phyloP scores from a whole-genome alignment of 2,329 filamentous ascomycete genomes.

The Penicillium sp. region DNA sequence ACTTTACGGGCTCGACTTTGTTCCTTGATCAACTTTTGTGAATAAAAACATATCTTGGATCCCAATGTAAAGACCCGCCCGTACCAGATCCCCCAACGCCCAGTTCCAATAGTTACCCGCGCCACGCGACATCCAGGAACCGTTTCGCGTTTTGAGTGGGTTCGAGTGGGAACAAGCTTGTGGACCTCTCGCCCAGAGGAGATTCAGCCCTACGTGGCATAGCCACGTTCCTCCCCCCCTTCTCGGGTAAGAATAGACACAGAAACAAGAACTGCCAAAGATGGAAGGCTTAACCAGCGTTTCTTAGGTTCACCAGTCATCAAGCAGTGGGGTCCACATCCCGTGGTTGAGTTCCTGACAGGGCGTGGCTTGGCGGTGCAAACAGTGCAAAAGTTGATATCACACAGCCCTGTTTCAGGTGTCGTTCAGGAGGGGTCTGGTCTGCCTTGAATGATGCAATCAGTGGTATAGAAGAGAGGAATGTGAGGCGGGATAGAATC shows the following conservation, averaged over 20 bases:
- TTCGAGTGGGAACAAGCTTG: slow-evolving; percentile 9
- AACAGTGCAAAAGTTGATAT: slow-evolving; percentile 2
- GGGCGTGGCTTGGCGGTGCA: not conserved
- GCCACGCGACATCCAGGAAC: not conserved
- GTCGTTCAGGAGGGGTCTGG: not conserved
- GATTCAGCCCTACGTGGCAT: slow-evolving; percentile 11
- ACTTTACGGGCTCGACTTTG: not conserved
- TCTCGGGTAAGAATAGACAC: slow-evolving; percentile 8
- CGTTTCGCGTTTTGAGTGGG: not conserved
- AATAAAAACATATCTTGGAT: not conserved
- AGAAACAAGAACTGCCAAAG: not conserved
- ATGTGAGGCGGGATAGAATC: not conserved
- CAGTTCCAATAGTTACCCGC: not conserved
- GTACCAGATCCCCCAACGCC: not conserved
- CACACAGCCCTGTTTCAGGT: slow-evolving; percentile 2
- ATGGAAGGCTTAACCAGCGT: not conserved
- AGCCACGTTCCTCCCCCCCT: not conserved
- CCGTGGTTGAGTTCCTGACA: not conserved
- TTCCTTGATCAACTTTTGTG: too few species aligned
- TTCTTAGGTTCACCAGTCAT: not conserved
- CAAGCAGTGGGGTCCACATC: not conserved
- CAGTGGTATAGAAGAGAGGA: too few species aligned
- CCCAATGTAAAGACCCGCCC: not conserved
- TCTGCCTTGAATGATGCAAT: slow-evolving; percentile 6
- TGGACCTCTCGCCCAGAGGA: slow-evolving; percentile 1